Evolutionary conservation across 352 stramenopile species (phyloP).

Genomic region (Pythium guiyangense): DNA sequence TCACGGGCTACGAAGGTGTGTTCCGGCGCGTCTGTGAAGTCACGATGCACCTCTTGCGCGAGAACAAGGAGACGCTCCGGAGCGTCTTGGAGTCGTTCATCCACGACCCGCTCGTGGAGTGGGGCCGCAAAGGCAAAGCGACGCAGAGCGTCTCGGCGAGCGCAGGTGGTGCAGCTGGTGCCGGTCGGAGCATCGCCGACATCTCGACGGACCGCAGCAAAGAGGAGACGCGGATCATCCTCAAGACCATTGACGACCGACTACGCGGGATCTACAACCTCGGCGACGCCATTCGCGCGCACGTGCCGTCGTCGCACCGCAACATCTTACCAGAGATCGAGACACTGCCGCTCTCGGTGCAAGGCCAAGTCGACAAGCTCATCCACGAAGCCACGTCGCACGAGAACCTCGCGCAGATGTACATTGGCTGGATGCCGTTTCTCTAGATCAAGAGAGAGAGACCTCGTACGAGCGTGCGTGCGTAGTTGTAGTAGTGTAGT

Average conservation of each 20-base stretch:
- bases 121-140: slow-evolving; percentile 75
- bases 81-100: slow-evolving; percentile 99
- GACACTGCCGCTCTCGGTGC: slow-evolving; percentile 89
- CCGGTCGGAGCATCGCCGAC: slow-evolving; percentile 29
- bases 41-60: slow-evolving; percentile 89
- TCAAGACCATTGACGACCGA: slow-evolving; percentile 90
- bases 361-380: slow-evolving; percentile 92
- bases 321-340: slow-evolving; percentile 73
- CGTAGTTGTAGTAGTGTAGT: too few relatives aligned
- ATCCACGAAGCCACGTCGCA: slow-evolving; percentile 91
- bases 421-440: slow-evolving; percentile 95
- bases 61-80: slow-evolving; percentile 96
- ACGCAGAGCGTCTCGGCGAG: slow-evolving; percentile 22
- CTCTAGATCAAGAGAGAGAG: slow-evolving; percentile 28
- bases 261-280: slow-evolving; percentile 92
- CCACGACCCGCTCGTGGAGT: slow-evolving; percentile 95
- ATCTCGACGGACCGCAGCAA: slow-evolving; percentile 77
- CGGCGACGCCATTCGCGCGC: slow-evolving; percentile 63
- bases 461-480: too few relatives aligned
- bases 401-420: slow-evolving; percentile 94
- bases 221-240: slow-evolving; percentile 79
- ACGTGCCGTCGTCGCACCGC: slow-evolving; percentile 62
- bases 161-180: background rate
- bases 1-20: slow-evolving; percentile 94
- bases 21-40: slow-evolving; percentile 93